These are phyloP conservation scores for Melampsora americana DNA, from an alignment of 1,284 basidiomycete genomes.

Conservation along the genomic window DNA sequence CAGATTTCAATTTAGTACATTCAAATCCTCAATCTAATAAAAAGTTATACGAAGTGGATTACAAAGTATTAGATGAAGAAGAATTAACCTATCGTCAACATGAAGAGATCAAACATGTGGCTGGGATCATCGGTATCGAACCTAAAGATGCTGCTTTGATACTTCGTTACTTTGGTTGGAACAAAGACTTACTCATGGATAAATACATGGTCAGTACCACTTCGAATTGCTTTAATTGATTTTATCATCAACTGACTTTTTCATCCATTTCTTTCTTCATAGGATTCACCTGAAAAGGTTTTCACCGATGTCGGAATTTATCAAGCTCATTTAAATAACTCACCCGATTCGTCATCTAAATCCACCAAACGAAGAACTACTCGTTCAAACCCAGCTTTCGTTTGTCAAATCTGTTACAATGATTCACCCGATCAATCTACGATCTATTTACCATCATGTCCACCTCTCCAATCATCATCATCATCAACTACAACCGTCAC, in stretches of 20 bases:
- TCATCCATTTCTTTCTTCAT: background rate
- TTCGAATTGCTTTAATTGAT: background rate
- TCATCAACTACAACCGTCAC: background rate
- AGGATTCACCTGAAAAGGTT: conserved; percentile 60
- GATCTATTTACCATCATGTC: conserved; percentile 68
- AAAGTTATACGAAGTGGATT: conserved; percentile 55
- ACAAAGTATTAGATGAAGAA: conserved; percentile 44
- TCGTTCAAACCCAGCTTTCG: conserved; percentile 61
- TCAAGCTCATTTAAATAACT: conserved; percentile 53
- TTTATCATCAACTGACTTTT: background rate
- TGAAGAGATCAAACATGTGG: conserved; percentile 74
- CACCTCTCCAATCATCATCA: conserved; percentile 60
- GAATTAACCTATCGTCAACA: conserved; percentile 72
- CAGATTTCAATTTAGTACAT: conserved; percentile 23
- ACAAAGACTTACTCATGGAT: conserved; percentile 78
- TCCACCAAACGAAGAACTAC: conserved; percentile 51
- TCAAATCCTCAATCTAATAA: conserved; percentile 1
- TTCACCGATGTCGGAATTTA: conserved; percentile 68
- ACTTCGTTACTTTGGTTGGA: conserved; percentile 84
- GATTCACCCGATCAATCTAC: conserved; percentile 60
- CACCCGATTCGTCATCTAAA: conserved; percentile 55
- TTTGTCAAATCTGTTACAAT: conserved; percentile 87
- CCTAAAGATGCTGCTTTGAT: conserved; percentile 71
- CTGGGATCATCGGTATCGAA: conserved; percentile 77
- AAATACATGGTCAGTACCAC: conserved; percentile 51